Percentiles rank a stretch among this genome's conserved stretches.
Conservation (phyloP, 2,329 filamentous ascomycete genomes). For the Lachnellula cervina region DNA sequence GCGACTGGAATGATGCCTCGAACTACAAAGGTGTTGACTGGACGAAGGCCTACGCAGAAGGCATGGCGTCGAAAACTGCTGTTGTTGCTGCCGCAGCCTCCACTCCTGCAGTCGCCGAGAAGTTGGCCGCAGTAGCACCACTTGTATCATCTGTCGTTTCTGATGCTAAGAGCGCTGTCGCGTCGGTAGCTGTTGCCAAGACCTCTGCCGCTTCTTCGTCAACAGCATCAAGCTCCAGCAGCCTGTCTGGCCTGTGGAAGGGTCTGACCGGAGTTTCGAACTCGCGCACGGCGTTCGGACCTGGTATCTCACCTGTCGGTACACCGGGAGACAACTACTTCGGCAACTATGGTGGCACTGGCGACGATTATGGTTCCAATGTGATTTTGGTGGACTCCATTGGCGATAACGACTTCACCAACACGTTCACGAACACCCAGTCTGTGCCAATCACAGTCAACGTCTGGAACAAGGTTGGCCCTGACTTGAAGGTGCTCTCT, state of each 20-base stretch:
- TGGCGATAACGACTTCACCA: conserved; percentile 22
- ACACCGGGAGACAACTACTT: conserved; percentile 9
- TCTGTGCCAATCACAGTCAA: conserved; percentile 20
- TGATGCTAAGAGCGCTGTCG: no score
- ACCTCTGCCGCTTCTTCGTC: neutral
- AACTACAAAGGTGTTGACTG: conserved; percentile 21
- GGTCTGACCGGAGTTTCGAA: conserved; percentile 24
- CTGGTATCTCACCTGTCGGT: no score
- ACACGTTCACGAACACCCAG: conserved; percentile 24
- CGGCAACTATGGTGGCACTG: conserved; percentile 25
- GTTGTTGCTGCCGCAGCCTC: neutral
- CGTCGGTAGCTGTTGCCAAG: conserved; percentile 1
- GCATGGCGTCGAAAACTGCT: conserved; percentile 10
- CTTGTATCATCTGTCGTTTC: no score
- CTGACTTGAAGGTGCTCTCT: conserved; percentile 12
- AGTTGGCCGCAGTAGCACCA: no score
- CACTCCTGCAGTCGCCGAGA: no score
- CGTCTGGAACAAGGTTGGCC: conserved; percentile 28
- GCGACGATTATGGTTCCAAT: conserved; percentile 23
- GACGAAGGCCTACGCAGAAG: conserved; percentile 22
- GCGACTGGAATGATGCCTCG: conserved; percentile 26
- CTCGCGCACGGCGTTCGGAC: conserved; percentile 17
- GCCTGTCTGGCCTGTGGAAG: conserved; percentile 4
- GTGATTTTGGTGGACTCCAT: conserved; percentile 24
- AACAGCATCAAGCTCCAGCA: neutral